These are phyloP conservation scores for Ceratocystis colombiana DNA, from an alignment of 2,329 filamentous ascomycete genomes.

Conservation along the genomic window DNA sequence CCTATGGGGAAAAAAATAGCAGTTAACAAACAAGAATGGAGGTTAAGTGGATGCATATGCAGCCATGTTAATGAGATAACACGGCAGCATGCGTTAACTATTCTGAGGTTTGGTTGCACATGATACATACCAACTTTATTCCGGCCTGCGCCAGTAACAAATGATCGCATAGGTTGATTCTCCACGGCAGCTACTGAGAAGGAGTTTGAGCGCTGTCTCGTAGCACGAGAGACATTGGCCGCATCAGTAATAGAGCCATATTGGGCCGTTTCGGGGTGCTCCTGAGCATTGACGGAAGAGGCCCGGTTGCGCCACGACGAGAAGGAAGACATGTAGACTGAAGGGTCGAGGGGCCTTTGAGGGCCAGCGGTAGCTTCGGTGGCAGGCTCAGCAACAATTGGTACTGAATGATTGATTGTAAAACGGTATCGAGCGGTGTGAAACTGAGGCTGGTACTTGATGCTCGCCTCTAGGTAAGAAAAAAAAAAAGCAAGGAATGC, in stretches of 20 bases:
- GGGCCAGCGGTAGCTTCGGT: too few relatives aligned
- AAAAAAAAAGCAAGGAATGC: neutral
- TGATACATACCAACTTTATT: conserved; percentile 48
- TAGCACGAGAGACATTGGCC: neutral
- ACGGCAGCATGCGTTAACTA: neutral
- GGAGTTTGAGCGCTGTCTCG: conserved; percentile 31
- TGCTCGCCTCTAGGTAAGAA: neutral
- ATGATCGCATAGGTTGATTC: conserved; percentile 55
- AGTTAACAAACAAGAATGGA: neutral
- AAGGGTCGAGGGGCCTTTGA: neutral
- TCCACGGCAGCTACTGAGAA: conserved; percentile 30
- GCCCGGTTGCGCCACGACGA: conserved; percentile 40
- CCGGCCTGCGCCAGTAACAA: conserved; percentile 56
- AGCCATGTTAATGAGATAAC: conserved; percentile 5
- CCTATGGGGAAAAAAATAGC: neutral
- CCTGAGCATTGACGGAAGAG: conserved; percentile 27
- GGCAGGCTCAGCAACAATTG: neutral
- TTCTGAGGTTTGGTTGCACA: conserved; percentile 26
- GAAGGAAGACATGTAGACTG: conserved; percentile 31
- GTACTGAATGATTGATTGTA: neutral
- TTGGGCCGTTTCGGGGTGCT: conserved; percentile 26
- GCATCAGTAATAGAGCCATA: conserved; percentile 26
- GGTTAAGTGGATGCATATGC: neutral
- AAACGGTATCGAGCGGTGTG: neutral
- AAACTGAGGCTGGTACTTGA: neutral